Percentiles rank a stretch among this genome's conserved stretches.
phyloP scores from a whole-genome alignment of 345 rosid species.

The Rhizophora mangle region DNA sequence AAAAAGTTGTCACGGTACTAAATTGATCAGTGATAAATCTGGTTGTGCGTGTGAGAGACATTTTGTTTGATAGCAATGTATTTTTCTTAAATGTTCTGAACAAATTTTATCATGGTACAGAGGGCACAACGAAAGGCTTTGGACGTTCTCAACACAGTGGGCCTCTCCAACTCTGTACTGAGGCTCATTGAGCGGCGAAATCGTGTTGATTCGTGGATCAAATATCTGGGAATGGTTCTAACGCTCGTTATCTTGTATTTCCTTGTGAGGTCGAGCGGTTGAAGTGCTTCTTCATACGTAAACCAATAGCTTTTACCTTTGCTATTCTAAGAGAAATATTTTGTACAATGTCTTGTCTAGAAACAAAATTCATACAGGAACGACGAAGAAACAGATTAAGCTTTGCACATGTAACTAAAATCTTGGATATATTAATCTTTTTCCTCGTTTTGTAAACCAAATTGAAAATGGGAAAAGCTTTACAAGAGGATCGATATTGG shows the following conservation, averaged over 20 bases:
- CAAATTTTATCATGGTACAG: conserved; percentile 33
- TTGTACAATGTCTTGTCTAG: background rate
- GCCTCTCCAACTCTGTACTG: conserved; percentile 83
- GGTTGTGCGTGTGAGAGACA: background rate
- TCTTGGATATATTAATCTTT: too few species aligned
- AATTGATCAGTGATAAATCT: background rate
- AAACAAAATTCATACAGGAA: background rate
- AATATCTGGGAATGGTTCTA: conserved; percentile 70
- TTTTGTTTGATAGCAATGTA: background rate
- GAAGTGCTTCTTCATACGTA: background rate
- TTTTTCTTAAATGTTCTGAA: background rate
- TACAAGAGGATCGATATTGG: too few species aligned
- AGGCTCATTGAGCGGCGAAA: conserved; percentile 90
- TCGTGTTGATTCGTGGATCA: conserved; percentile 85
- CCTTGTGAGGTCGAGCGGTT: conserved; percentile 54
- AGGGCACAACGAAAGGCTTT: conserved; percentile 87
- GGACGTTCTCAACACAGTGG: conserved; percentile 84
- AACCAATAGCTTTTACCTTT: background rate
- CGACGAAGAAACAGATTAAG: background rate
- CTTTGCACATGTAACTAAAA: background rate
- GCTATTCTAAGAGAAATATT: background rate
- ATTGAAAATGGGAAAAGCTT: too few species aligned
- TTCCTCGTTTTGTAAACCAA: too few species aligned
- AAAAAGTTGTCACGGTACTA: background rate
- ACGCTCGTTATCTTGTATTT: conserved; percentile 57